Evolutionary conservation across 192 early-diverging fungal species (phyloP).

Genomic region (Coemansia sp.): DNA sequence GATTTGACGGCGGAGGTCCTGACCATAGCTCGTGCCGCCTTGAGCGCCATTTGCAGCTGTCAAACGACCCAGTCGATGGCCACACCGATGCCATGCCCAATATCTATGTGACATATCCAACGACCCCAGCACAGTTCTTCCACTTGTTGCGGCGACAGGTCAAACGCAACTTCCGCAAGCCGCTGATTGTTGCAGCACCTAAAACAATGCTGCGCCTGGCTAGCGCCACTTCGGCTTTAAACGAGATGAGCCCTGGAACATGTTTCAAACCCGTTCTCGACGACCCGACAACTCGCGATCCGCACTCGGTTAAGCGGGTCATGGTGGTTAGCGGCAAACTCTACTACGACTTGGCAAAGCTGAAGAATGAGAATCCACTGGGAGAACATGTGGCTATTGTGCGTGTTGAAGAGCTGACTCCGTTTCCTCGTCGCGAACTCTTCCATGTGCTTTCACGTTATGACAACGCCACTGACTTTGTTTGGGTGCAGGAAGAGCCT

Average conservation of each 20-base stretch:
- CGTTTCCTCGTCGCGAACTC: constrained; percentile 80
- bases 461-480: constrained; percentile 66
- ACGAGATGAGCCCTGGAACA: constrained; percentile 88
- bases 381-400: constrained; percentile 79
- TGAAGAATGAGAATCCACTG: constrained; percentile 63
- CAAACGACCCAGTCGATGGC: constrained; percentile 69
- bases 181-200: constrained; percentile 80
- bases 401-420: constrained; percentile 89
- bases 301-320: constrained; percentile 57
- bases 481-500: constrained; percentile 90
- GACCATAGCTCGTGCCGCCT: constrained; percentile 90
- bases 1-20: constrained; percentile 94
- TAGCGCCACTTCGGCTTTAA: constrained; percentile 66
- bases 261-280: constrained; percentile 80
- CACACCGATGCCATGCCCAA: constrained; percentile 68
- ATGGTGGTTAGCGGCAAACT: constrained; percentile 89
- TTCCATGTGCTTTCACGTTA: constrained; percentile 65
- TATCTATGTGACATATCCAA: constrained; percentile 88
- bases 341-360: constrained; percentile 89
- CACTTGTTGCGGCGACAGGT: constrained; percentile 91
- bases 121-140: constrained; percentile 95
- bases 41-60: constrained; percentile 92
- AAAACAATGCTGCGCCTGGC: constrained; percentile 72
- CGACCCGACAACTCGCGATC: constrained; percentile 58
- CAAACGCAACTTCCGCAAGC: constrained; percentile 88